Evolutionary conservation across 306 rosid genomes (phyloP).

Genomic region (Quercus agrifolia): DNA sequence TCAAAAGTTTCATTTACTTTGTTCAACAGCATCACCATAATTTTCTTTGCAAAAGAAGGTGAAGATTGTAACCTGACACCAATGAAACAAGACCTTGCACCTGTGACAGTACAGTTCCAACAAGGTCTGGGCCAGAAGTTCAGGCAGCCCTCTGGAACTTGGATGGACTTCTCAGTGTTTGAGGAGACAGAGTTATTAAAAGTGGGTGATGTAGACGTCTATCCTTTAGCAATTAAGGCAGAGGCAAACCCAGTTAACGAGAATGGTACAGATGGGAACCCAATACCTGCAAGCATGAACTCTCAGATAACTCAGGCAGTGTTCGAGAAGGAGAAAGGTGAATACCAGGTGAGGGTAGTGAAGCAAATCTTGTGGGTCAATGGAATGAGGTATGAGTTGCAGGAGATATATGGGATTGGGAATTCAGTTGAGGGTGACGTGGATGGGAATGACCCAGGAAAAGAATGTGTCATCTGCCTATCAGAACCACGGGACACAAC

Average conservation of each 20-base stretch:
- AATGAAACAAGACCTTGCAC: slow-evolving; percentile 53
- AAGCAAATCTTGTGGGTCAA: slow-evolving; percentile 95
- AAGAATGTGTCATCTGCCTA: slow-evolving; percentile 97
- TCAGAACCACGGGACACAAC: slow-evolving; percentile 96
- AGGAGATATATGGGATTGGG: slow-evolving; percentile 95
- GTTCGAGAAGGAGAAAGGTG: slow-evolving; percentile 89
- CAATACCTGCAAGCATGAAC: slow-evolving; percentile 37
- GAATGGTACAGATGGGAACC: slow-evolving; percentile 58
- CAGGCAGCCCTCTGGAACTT: slow-evolving; percentile 76
- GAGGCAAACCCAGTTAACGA: slow-evolving; percentile 50
- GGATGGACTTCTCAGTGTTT: slow-evolving; percentile 60
- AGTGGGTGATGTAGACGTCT: slow-evolving; percentile 53
- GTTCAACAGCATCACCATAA: slow-evolving; percentile 64
- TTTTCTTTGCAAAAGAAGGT: slow-evolving; percentile 93
- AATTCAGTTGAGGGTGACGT: slow-evolving; percentile 79
- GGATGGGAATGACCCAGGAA: slow-evolving; percentile 88
- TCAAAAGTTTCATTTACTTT: slow-evolving; percentile 23
- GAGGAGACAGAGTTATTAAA: slow-evolving; percentile 70
- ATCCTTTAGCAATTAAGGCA: slow-evolving; percentile 85
- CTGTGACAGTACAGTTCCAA: slow-evolving; percentile 64
- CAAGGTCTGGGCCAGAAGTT: slow-evolving; percentile 97
- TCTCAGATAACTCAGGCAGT: slow-evolving; percentile 92
- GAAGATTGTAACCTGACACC: slow-evolving; percentile 72
- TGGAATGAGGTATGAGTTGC: slow-evolving; percentile 81
- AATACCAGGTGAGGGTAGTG: slow-evolving; percentile 65